Evolutionary conservation across 139 green algal species (phyloP), one percentile per base, ranked within the genome.

Genomic region (Ettlia oleoabundans): DNA sequence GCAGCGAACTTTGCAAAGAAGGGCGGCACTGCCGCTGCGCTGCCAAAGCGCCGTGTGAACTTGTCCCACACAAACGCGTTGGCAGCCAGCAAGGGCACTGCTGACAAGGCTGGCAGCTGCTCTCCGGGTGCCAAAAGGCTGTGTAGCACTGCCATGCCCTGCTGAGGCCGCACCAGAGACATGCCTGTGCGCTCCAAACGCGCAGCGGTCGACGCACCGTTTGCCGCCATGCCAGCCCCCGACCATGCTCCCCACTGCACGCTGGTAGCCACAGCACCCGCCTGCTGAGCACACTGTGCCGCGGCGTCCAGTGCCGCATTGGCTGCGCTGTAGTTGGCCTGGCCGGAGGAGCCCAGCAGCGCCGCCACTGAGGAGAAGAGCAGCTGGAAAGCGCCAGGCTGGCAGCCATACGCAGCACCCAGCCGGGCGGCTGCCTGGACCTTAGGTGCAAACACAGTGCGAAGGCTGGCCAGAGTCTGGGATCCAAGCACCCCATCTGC

Each of bases 221-320:
- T 77, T 4, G 90, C 88, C 19, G 95, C 95, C 95, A 98, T 98
- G 76, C 95, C 95, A 5, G 84, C 89, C 38, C 91, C 91, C 3
- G 81, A 87, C 95, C 95, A 98, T 24, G 95, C 95, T 43, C 95
- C 95, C 95, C 95, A 98, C 84, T 98, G 95, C 62, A 97, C 53
- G 15, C 78, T 84, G 19, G 84, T 79, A 67, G 53, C 58, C 3
- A 53, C n/a, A 1, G 26, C 30, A 62, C 79, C 79, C 24, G 79
- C 53, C 10, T 65, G 79, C 67, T 89, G 75, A 3, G 47, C 58
- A 72, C 40, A 28, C 52, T 52, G 28, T 58, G 86, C 85, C 6
- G 84, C 21, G 1, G 81, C 82, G 67, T 96, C 92, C 55, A 97
- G 85, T 7, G 83, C 82, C 13, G 92, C 86, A 62, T 97, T 97